Evolutionary conservation across 176 grass and related monocot species (phyloP).

Genomic region (Cenchrus americanus): DNA sequence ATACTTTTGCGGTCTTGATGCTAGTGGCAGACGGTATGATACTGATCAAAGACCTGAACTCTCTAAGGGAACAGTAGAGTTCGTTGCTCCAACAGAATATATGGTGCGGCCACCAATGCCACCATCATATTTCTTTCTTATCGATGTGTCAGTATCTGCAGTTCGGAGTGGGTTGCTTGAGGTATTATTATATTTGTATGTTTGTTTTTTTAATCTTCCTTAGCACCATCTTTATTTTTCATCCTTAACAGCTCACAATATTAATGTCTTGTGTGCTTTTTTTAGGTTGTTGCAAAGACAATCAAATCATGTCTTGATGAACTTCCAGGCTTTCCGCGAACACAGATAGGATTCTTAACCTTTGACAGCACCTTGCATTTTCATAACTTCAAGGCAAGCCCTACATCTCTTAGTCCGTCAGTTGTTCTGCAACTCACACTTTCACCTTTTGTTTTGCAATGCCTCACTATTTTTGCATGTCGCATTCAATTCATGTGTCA

Average conservation of each 20-base stretch:
- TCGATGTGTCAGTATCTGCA: slow-evolving; percentile 87
- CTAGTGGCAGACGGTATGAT: slow-evolving; percentile 85
- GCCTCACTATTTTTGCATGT: not conserved
- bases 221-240: not conserved
- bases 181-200: slow-evolving; percentile 52
- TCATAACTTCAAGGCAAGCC: slow-evolving; percentile 91
- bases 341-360: slow-evolving; percentile 97
- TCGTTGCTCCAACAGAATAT: slow-evolving; percentile 97
- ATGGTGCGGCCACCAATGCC: slow-evolving; percentile 99
- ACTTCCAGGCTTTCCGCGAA: slow-evolving; percentile 77
- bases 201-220: slow-evolving; percentile 19
- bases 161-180: slow-evolving; percentile 75
- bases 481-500: not conserved
- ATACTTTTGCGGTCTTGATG: slow-evolving; percentile 86
- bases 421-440: not conserved
- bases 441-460: slow-evolving; percentile 15
- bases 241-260: not conserved
- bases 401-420: not conserved
- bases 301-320: slow-evolving; percentile 92
- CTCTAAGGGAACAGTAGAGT: slow-evolving; percentile 91
- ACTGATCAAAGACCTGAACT: slow-evolving; percentile 91
- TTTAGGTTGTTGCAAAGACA: slow-evolving; percentile 85
- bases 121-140: slow-evolving; percentile 93
- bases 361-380: slow-evolving; percentile 94
- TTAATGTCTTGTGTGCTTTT: not conserved